Base-by-base conservation (phyloP, 2,329 filamentous ascomycete genomes). In the Diaporthe citrichinensis region DNA sequence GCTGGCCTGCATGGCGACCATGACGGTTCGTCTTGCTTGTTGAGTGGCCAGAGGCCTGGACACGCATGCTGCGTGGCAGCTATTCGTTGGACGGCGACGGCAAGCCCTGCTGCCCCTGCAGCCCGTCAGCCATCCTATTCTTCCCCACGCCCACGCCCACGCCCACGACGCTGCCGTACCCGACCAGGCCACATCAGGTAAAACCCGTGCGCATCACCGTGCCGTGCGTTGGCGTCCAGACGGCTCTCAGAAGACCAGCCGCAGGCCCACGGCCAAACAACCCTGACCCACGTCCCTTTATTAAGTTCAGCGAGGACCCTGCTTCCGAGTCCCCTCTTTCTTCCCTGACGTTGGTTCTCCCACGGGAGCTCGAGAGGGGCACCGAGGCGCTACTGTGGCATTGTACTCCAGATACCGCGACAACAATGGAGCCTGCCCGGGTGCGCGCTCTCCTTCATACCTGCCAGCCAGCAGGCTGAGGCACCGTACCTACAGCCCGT, bases 231-330 rank as follows among this genome's bases (percentile, higher is more conserved):
- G 75, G 67, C 72, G 67, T 49, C 28, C 41, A 55, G 44, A 62
- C 71, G 71, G 57, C 44, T 53, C 55, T 55, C n/a, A 12, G 23
- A 69, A 15, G 14, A 15, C 53, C 68, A 59, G 67, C 51, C 67
- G 67, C 51, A 61, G 44, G 44, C 44, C 58, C 12, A 55, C 23
- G 46, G 23, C 14, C 34, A 62, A 53, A 58, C 61, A 73, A 75
- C 75, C 75, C 69, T 76, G 75, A 75, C 75, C 73, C 75, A 75
- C 68, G 61, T 73, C 55, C 34, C 44, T 55, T 36, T 55, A 41
- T 73, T 67, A 73, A 75, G 49, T 55, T 53, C 55, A 67, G 55
- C 55, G 46, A 41, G 44, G 57, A 73, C 69, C 72, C 58, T 69
- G 53, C 44, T 61, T 39, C 55, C 14, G 23, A 2, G 15, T 20